Evolutionary conservation across 163 green algal genomes (phyloP), one percentile per base, ranked within the genome.

Genomic region (Chlorella variabilis): DNA sequence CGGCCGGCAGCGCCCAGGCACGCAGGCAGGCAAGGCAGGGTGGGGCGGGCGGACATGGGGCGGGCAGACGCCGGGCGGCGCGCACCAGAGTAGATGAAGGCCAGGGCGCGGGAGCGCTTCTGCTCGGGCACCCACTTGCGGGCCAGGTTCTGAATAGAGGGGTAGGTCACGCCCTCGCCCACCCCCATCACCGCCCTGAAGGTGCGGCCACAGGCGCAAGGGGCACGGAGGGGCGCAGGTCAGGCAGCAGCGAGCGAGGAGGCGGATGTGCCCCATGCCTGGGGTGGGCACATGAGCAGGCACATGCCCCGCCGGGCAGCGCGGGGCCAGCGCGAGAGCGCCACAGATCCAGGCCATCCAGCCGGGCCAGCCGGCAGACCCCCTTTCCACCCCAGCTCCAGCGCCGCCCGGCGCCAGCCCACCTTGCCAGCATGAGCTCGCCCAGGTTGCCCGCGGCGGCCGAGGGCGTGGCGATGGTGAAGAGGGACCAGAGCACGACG

Each of bases 101-200:
- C 82, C 21, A 93, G 88, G 58, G 89, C 85, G 45, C 89, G 77
- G 7, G 84, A 86, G 54, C 86, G 80, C 38, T 69, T 71, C 25
- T 83, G 51, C 29, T 80, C 38, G 1, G 87, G 87, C 62, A 92
- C 80, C 80, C 84, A 90, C 34, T 79, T 79, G 66, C 87, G 86
- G 1, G 89, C 77, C 0, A 95, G 73, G 58, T 89, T 89, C 66
- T 93, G 87, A 51, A 95, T 87, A 58, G 86, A 88, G 18, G 91
- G 91, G 70, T 94, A 94, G 0, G 88, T 89, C 2, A 94, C 90
- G 66, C 91, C 91, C 83, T 95, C 91, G 21, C 89, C 91, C 18
- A 88, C 75, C 21, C 91, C 91, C 90, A 94, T 95, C 8, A 87
- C 25, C 13, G 80, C 77, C 2, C 88, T 82, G 75, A 73, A 85